Percentiles rank a stretch among this genome's conserved stretches.
phyloP scores from a whole-genome alignment of 345 rosid species.

The Bretschneidera sinensis region DNA sequence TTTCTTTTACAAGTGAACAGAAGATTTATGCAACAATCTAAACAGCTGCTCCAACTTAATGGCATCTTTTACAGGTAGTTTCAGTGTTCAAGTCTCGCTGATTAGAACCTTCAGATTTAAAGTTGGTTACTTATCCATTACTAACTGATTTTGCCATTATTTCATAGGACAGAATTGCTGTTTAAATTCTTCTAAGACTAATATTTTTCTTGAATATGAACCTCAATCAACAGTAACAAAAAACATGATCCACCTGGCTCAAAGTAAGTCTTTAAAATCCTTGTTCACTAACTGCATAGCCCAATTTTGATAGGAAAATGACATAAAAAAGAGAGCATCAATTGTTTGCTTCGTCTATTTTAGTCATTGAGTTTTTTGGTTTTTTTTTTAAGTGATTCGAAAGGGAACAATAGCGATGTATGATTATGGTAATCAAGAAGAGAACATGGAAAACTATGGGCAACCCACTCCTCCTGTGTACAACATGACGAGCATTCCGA shows the following conservation, averaged over 20 bases:
- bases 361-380: no score
- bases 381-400: background rate
- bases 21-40: no score
- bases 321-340: no score
- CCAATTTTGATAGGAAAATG: no score
- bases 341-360: no score
- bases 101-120: no score
- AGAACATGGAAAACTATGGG: constrained; percentile 42
- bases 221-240: constrained; percentile 50
- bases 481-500: constrained; percentile 41
- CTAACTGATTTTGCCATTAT: background rate
- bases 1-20: no score
- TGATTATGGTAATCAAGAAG: constrained; percentile 33
- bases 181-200: constrained; percentile 34
- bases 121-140: no score
- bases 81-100: no score
- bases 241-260: constrained; percentile 60
- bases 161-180: constrained; percentile 57
- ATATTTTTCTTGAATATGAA: constrained; percentile 38
- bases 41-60: no score
- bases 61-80: no score
- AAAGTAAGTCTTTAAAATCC: constrained; percentile 29
- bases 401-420: constrained; percentile 39
- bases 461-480: constrained; percentile 49
- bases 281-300: background rate